Conservation (phyloP, 2,329 filamentous ascomycete genomes). For the Aspergillus chevalieri region DNA sequence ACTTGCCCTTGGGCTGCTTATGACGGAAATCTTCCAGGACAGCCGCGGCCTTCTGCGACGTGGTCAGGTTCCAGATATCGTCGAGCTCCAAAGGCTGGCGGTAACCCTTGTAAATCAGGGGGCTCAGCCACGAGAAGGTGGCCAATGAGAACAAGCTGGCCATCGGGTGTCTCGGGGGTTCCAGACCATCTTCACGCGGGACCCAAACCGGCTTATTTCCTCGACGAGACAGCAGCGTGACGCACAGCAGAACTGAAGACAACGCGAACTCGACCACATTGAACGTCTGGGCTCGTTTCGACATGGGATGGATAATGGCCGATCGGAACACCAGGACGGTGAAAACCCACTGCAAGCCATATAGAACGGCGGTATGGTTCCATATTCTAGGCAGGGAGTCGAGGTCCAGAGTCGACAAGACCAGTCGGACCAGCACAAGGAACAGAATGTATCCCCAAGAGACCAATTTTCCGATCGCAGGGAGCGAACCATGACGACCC, state of each 20-base stretch:
- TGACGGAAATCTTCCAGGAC: conserved; percentile 80
- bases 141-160: conserved; percentile 83
- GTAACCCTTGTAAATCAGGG: conserved; percentile 84
- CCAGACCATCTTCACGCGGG: conserved; percentile 81
- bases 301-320: conserved; percentile 68
- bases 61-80: conserved; percentile 85
- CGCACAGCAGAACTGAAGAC: conserved; percentile 64
- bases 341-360: conserved; percentile 75
- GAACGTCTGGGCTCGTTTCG: conserved; percentile 56
- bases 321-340: conserved; percentile 75
- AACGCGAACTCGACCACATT: conserved; percentile 69
- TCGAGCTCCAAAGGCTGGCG: conserved; percentile 73
- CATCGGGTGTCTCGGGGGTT: conserved; percentile 78
- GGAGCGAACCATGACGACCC: conserved; percentile 52
- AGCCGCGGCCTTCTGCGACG: conserved; percentile 77
- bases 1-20: conserved; percentile 69
- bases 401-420: conserved; percentile 54
- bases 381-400: conserved; percentile 70
- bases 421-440: conserved; percentile 65
- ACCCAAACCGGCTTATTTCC: conserved; percentile 84
- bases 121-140: conserved; percentile 86
- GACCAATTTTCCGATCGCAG: conserved; percentile 60
- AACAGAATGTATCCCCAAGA: conserved; percentile 77
- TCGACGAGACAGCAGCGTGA: conserved; percentile 76
- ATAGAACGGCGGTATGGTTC: conserved; percentile 87